These are phyloP conservation scores for Paraphoma sp. DNA, from an alignment of 2,329 filamentous ascomycete genomes.

Conservation along the genomic window DNA sequence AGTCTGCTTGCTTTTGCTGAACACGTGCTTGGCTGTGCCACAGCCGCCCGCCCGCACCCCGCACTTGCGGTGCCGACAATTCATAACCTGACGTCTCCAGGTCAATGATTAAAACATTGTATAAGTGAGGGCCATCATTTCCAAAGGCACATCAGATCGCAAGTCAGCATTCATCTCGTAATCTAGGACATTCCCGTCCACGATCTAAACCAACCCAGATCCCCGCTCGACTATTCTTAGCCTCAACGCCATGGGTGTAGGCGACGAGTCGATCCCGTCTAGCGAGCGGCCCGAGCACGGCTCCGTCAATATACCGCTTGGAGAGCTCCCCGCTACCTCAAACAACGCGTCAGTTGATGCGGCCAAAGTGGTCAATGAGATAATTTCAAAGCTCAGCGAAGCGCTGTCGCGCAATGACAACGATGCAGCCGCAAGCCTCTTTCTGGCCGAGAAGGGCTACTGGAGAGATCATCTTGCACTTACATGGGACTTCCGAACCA, in stretches of 20 bases:
- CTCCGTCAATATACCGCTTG: conserved; percentile 61
- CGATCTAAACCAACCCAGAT: not conserved
- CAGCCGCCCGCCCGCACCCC: no score
- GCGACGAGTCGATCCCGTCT: conserved; percentile 41
- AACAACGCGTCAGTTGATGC: conserved; percentile 43
- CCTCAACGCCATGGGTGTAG: conserved; percentile 23
- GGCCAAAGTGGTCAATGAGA: conserved; percentile 45
- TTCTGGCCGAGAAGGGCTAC: conserved; percentile 59
- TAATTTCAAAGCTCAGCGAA: conserved; percentile 53
- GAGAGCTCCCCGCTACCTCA: conserved; percentile 50
- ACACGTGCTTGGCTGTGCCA: no score
- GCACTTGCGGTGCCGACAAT: no score
- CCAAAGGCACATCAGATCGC: no score
- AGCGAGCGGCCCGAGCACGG: conserved; percentile 58
- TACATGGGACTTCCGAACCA: conserved; percentile 63
- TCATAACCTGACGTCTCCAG: no score
- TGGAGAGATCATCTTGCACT: conserved; percentile 67
- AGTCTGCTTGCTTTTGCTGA: no score
- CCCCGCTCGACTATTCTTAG: not conserved
- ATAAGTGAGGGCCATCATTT: no score
- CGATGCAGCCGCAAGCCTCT: conserved; percentile 46
- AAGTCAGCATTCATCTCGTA: no score
- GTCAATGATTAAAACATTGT: no score
- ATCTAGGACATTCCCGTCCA: not conserved
- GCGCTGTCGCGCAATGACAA: conserved; percentile 48